A percentile compares a stretch with the other conserved stretches of the same genome.
phyloP scores from a whole-genome alignment of 2,329 filamentous ascomycete species.

The Paraphoma sp. region DNA sequence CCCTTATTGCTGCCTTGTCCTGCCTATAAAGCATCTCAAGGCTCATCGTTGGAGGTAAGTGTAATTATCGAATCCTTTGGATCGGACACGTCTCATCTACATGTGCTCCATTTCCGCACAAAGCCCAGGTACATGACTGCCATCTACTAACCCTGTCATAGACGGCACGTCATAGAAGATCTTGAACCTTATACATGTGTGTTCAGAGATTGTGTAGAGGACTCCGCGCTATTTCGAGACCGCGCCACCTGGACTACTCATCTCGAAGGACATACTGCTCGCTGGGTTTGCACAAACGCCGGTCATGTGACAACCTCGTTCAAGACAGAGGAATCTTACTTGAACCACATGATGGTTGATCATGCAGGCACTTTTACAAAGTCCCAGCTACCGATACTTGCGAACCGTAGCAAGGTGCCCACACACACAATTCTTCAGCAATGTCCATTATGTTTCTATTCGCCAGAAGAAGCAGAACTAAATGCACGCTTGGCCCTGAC shows the following conservation, averaged over 20 bases:
- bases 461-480: not conserved
- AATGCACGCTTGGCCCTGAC: not conserved
- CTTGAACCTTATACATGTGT: not conserved
- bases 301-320: not conserved
- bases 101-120: no score
- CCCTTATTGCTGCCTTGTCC: slow-evolving; percentile 17
- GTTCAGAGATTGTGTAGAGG: not conserved
- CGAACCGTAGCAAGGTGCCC: not conserved
- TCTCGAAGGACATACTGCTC: not conserved
- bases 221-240: not conserved
- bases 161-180: slow-evolving; percentile 1
- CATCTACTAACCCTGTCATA: slow-evolving; percentile 11
- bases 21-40: slow-evolving; percentile 6
- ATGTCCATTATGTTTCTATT: not conserved
- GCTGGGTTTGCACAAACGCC: not conserved
- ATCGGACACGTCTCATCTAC: no score
- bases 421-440: not conserved
- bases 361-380: not conserved
- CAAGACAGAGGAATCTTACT: not conserved
- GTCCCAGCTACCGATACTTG: not conserved
- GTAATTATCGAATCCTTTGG: no score
- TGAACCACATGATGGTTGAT: not conserved
- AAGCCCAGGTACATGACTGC: not conserved
- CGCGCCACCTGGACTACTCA: not conserved
- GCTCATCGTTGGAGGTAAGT: slow-evolving; percentile 12